Conservation (phyloP, 192 early-diverging fungal genomes). For the Entophlyctis luteolus region DNA sequence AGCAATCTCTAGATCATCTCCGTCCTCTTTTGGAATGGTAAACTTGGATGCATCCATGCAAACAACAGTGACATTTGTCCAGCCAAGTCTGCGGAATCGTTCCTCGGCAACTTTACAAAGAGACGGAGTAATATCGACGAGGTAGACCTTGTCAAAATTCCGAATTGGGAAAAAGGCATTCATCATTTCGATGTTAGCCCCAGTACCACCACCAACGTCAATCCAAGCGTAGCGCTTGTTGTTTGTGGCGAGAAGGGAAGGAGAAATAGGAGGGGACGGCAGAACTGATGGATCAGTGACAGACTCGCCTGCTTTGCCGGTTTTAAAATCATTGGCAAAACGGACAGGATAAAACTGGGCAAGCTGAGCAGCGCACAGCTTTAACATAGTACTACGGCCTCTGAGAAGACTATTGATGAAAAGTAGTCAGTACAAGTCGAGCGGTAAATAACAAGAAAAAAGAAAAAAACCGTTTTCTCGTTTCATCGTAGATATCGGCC, state of each 20-base stretch:
- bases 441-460: slow-evolving; percentile 4
- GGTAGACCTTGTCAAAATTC: slow-evolving; percentile 72
- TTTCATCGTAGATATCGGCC: slow-evolving; percentile 74
- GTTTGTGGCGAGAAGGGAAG: slow-evolving; percentile 29
- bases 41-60: slow-evolving; percentile 76
- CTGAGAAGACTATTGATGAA: slow-evolving; percentile 52
- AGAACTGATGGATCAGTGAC: slow-evolving; percentile 34
- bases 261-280: slow-evolving; percentile 43
- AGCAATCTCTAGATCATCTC: slow-evolving; percentile 61
- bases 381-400: slow-evolving; percentile 75
- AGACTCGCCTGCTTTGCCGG: slow-evolving; percentile 30
- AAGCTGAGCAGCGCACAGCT: slow-evolving; percentile 76
- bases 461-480: slow-evolving; percentile 40
- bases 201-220: slow-evolving; percentile 54
- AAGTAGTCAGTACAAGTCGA: background rate
- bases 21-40: slow-evolving; percentile 56
- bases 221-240: slow-evolving; percentile 48
- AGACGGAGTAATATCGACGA: slow-evolving; percentile 79
- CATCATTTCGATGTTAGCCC: slow-evolving; percentile 62
- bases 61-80: slow-evolving; percentile 74
- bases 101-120: slow-evolving; percentile 73
- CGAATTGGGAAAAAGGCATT: slow-evolving; percentile 65
- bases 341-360: slow-evolving; percentile 44
- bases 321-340: slow-evolving; percentile 37
- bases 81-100: slow-evolving; percentile 70